Conservation (phyloP, 805 yeast genomes). For the Schwanniomyces sp. region DNA sequence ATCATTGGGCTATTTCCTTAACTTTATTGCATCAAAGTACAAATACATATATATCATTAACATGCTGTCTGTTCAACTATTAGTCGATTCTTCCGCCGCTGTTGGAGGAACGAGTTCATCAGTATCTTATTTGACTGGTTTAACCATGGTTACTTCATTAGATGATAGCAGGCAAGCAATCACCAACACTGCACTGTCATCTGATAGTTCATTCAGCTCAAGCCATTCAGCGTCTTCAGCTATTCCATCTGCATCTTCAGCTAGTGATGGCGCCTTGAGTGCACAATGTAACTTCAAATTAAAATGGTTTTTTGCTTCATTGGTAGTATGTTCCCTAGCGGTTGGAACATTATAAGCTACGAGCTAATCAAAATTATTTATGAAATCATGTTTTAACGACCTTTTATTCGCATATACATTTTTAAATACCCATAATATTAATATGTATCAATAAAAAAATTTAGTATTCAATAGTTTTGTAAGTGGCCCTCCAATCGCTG, state of each 20-base stretch:
- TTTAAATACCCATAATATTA: not conserved
- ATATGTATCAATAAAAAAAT: not conserved
- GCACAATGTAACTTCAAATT: not conserved
- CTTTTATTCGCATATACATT: not conserved
- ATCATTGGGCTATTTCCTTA: not conserved
- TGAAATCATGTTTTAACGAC: slow-evolving; percentile 1
- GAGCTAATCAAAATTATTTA: not conserved
- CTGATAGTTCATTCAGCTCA: not conserved
- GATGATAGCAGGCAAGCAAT: not conserved
- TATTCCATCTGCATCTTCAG: not conserved
- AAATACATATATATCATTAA: not conserved
- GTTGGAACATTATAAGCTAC: slow-evolving; percentile 2
- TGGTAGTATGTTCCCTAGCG: slow-evolving; percentile 1
- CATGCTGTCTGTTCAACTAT: not conserved
- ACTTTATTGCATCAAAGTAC: not conserved
- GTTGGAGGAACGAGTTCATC: not conserved
- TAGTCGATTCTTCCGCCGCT: not conserved
- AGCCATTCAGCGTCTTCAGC: slow-evolving; percentile 1
- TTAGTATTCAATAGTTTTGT: slow-evolving; percentile 1
- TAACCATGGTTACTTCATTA: not conserved
- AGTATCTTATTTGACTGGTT: not conserved
- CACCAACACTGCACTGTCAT: not conserved
- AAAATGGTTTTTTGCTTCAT: slow-evolving; percentile 2
- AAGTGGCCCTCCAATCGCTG: slow-evolving; percentile 23
- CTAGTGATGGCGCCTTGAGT: not conserved